Conservation (phyloP, 345 rosid genomes). For the Gynandropsis gynandra region DNA sequence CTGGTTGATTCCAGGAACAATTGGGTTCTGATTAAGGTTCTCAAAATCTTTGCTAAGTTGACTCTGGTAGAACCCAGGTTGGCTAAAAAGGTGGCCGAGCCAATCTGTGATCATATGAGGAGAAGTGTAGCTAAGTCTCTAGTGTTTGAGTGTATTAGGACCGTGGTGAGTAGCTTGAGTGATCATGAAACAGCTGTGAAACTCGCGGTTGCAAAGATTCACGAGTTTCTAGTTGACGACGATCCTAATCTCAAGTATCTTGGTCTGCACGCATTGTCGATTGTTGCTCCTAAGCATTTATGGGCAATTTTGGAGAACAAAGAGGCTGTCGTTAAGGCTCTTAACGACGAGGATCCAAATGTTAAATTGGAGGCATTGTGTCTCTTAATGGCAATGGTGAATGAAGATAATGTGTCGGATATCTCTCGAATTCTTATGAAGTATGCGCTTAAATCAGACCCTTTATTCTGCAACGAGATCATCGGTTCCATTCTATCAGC, state of each 20-base stretch:
- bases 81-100: conserved; percentile 73
- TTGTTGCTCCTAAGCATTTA: conserved; percentile 56
- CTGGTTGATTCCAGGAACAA: conserved; percentile 81
- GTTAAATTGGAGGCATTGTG: conserved; percentile 71
- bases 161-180: conserved; percentile 67
- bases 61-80: conserved; percentile 78
- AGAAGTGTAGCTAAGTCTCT: conserved; percentile 76
- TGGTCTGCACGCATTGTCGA: conserved; percentile 69
- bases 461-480: conserved; percentile 78
- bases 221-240: conserved; percentile 69
- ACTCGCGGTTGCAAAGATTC: conserved; percentile 56
- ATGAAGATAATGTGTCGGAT: conserved; percentile 69
- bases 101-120: conserved; percentile 80
- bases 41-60: conserved; percentile 72
- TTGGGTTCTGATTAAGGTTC: conserved; percentile 86
- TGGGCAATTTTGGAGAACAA: conserved; percentile 88
- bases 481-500: conserved; percentile 68
- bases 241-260: conserved; percentile 94
- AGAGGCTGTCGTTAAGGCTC: conserved; percentile 74
- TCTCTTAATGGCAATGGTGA: conserved; percentile 83
- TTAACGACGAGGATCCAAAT: conserved; percentile 80
- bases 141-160: conserved; percentile 80
- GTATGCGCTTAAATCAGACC: conserved; percentile 84
- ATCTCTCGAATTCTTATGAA: conserved; percentile 68
- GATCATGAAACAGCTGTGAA: conserved; percentile 83